Percentiles rank a stretch among this genome's conserved stretches.
These are phyloP conservation scores for Graphium sp. DNA, from an alignment of 2,329 filamentous ascomycete species.

Conservation along the genomic window DNA sequence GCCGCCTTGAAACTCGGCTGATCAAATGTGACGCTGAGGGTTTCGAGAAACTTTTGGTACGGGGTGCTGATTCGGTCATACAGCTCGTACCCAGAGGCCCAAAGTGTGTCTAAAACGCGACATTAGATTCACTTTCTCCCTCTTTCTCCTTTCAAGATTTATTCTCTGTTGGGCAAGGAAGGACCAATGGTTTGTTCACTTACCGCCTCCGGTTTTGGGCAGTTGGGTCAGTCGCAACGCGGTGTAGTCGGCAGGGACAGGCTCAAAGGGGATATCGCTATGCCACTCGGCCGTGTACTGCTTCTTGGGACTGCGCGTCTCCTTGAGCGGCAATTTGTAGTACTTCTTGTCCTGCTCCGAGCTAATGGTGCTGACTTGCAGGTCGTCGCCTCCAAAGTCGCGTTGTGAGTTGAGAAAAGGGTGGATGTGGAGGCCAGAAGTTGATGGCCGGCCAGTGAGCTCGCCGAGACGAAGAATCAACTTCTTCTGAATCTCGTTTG, in stretches of 20 bases:
- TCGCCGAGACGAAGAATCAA: conserved; percentile 43
- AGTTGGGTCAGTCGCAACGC: conserved; percentile 34
- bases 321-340: conserved; percentile 22
- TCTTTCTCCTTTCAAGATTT: background rate
- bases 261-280: conserved; percentile 50
- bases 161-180: background rate
- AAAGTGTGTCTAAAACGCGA: conserved; percentile 34
- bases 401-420: conserved; percentile 35
- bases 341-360: conserved; percentile 35
- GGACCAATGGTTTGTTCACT: conserved; percentile 7
- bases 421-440: conserved; percentile 42
- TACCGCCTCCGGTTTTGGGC: conserved; percentile 34
- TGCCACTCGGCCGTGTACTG: conserved; percentile 37
- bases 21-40: conserved; percentile 35
- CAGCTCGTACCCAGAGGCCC: conserved; percentile 50
- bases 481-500: conserved; percentile 48
- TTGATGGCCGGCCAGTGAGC: conserved; percentile 36
- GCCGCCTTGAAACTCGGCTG: conserved; percentile 31
- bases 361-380: conserved; percentile 47
- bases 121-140: too few species aligned
- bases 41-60: conserved; percentile 40
- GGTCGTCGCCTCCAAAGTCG: conserved; percentile 34
- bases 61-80: conserved; percentile 45
- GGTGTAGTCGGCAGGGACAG: conserved; percentile 45
- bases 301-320: conserved; percentile 14